Evolutionary conservation across 768 basidiomycete genomes (phyloP).

Genomic region (Podaxis sp.): DNA sequence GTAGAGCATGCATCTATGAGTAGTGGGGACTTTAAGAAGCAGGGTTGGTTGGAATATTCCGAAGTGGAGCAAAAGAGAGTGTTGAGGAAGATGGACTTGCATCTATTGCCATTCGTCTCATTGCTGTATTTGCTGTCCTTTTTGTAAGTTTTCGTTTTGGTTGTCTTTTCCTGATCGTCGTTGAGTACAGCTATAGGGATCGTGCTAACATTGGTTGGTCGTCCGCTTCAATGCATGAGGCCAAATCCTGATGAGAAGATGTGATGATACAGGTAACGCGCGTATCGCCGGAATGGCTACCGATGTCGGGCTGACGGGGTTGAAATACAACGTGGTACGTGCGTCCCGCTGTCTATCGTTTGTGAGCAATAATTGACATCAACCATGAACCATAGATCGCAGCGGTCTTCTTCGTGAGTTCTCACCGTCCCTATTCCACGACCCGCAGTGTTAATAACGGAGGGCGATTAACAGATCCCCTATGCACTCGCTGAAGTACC

Average conservation of each 20-base stretch:
- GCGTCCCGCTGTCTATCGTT: not conserved
- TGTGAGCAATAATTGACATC: not conserved
- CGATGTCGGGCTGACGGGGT: slow-evolving; percentile 29
- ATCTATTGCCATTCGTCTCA: slow-evolving; percentile 44
- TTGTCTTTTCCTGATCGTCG: not conserved
- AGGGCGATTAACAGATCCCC: slow-evolving; percentile 23
- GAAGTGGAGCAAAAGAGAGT: slow-evolving; percentile 27
- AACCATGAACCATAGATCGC: slow-evolving; percentile 24
- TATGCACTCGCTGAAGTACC: slow-evolving; percentile 36
- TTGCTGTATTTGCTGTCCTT: slow-evolving; percentile 46
- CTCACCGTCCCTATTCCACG: not conserved
- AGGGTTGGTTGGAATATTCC: slow-evolving; percentile 15
- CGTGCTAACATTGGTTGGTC: slow-evolving; percentile 35
- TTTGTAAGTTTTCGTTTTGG: slow-evolving; percentile 31
- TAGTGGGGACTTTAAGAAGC: slow-evolving; percentile 1
- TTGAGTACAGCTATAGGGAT: slow-evolving; percentile 24
- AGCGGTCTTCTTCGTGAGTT: slow-evolving; percentile 34
- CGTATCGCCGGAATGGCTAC: slow-evolving; percentile 33
- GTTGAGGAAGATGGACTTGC: slow-evolving; percentile 43
- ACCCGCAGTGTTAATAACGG: not conserved
- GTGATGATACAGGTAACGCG: slow-evolving; percentile 25
- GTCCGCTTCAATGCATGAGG: not conserved
- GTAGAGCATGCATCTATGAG: not conserved
- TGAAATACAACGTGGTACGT: slow-evolving; percentile 36
- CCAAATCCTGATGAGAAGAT: not conserved